These are phyloP conservation scores for Coemansia sp. DNA, from an alignment of 192 early-diverging fungal species.

Conservation along the genomic window DNA sequence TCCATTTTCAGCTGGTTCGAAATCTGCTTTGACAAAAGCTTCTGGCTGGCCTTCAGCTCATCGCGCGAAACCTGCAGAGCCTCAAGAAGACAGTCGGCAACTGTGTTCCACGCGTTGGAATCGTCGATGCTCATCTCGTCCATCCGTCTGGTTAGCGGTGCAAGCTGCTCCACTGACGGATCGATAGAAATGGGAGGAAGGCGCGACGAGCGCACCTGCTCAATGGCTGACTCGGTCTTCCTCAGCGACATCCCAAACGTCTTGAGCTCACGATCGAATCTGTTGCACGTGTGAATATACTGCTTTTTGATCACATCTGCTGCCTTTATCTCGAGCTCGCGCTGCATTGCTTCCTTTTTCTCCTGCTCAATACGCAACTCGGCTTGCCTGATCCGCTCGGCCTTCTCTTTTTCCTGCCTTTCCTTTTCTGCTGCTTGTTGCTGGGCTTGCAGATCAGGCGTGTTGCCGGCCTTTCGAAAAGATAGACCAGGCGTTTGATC, in stretches of 20 bases:
- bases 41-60: constrained; percentile 46
- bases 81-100: constrained; percentile 42
- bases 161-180: constrained; percentile 22
- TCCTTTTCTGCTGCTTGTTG: constrained; percentile 10
- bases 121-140: constrained; percentile 41
- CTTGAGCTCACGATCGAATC: constrained; percentile 44
- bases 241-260: constrained; percentile 24
- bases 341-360: constrained; percentile 12
- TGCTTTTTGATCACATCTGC: constrained; percentile 39
- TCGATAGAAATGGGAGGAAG: constrained; percentile 48
- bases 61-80: constrained; percentile 39
- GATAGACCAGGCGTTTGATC: no score
- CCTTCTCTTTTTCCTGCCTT: background rate
- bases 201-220: constrained; percentile 23
- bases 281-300: constrained; percentile 45
- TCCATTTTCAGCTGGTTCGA: constrained; percentile 31
- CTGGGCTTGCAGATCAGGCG: background rate
- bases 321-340: constrained; percentile 27
- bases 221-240: constrained; percentile 25
- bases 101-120: constrained; percentile 37
- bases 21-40: constrained; percentile 22
- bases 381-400: background rate
- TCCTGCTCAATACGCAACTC: constrained; percentile 24
- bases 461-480: no score
- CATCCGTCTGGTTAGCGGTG: constrained; percentile 16